These are phyloP conservation scores for Haplosporangium sp. DNA, from an alignment of 371 early-diverging fungal genomes.

Conservation along the genomic window DNA sequence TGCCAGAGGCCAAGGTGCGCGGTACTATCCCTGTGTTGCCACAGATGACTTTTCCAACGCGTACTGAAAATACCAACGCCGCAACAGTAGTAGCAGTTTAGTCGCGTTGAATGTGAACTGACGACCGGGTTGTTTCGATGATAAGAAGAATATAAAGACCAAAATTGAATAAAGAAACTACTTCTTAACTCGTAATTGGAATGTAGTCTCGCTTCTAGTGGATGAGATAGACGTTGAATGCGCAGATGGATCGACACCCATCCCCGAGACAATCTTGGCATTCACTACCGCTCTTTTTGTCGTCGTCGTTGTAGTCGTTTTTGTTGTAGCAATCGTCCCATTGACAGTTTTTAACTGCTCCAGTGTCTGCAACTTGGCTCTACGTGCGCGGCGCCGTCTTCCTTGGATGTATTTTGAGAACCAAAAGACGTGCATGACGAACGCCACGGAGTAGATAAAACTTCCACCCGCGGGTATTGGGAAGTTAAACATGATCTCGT, in stretches of 20 bases:
- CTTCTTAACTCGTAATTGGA: constrained; percentile 20
- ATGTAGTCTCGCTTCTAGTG: not conserved
- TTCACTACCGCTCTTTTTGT: too few species aligned
- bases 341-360: too few species aligned
- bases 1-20: too few species aligned
- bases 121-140: not conserved
- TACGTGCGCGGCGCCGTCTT: not conserved
- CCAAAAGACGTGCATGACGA: constrained; percentile 30
- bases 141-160: not conserved
- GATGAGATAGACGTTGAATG: too few species aligned
- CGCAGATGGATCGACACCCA: too few species aligned
- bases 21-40: too few species aligned
- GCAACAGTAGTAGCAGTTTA: too few species aligned
- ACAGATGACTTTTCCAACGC: too few species aligned
- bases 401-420: constrained; percentile 22
- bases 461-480: not conserved
- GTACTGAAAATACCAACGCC: too few species aligned
- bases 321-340: too few species aligned
- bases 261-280: too few species aligned
- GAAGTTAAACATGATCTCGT: constrained; percentile 21
- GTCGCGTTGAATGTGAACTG: not conserved
- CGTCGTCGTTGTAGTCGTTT: too few species aligned
- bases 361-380: not conserved
- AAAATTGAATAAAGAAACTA: not conserved
- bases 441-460: constrained; percentile 7